A percentile compares a stretch with the other conserved stretches of the same genome.
Evolutionary conservation across 805 yeast genomes (phyloP).

Genomic region (Pichia occidentalis): DNA sequence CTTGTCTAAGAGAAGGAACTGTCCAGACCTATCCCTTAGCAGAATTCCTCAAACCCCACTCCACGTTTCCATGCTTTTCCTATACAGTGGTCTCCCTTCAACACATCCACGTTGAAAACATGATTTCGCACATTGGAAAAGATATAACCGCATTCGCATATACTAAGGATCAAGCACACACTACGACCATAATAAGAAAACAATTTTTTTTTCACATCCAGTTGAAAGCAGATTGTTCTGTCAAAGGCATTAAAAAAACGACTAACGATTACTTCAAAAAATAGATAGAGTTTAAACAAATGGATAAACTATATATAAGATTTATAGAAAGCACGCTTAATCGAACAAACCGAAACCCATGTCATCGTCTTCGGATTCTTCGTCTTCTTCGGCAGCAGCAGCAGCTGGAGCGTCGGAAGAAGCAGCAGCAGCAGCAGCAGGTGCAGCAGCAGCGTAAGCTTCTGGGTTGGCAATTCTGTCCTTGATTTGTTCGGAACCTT

Average conservation of each 20-base stretch:
- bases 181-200: too few species aligned
- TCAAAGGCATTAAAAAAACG: slow-evolving; percentile 4
- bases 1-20: background rate
- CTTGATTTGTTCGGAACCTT: slow-evolving; percentile 98
- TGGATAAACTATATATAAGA: background rate
- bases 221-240: too few species aligned
- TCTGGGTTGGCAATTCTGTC: slow-evolving; percentile 99
- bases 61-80: too few species aligned
- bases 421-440: slow-evolving; percentile 83
- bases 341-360: slow-evolving; percentile 99
- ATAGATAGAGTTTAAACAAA: slow-evolving; percentile 1
- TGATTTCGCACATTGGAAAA: too few species aligned
- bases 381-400: slow-evolving; percentile 70
- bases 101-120: too few species aligned
- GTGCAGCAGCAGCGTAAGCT: slow-evolving; percentile 99
- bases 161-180: too few species aligned
- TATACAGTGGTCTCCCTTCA: too few species aligned
- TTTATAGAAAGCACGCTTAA: slow-evolving; percentile 39
- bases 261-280: too few species aligned
- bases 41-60: too few species aligned
- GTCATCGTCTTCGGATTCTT: slow-evolving; percentile 53
- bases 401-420: slow-evolving; percentile 54
- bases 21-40: too few species aligned
- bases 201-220: too few species aligned
- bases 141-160: too few species aligned